Conservation (phyloP, 192 early-diverging fungal species). For the Dimargaris xerosporica region DNA sequence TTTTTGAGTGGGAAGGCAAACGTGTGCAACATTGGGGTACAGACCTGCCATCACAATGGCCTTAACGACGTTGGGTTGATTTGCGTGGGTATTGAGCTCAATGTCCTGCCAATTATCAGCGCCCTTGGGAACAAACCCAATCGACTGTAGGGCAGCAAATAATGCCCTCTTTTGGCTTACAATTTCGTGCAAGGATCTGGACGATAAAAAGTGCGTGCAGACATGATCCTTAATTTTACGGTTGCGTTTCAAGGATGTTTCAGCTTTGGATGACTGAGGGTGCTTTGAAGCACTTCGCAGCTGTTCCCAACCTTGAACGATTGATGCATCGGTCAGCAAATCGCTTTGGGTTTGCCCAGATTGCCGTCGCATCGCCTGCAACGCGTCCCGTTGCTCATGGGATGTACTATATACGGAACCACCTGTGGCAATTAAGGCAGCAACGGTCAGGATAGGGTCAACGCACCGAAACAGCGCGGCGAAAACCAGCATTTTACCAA, state of each 20-base stretch:
- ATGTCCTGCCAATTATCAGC: slow-evolving; percentile 10
- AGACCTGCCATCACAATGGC: slow-evolving; percentile 68
- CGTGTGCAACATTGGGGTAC: slow-evolving; percentile 63
- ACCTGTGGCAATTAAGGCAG: slow-evolving; percentile 43
- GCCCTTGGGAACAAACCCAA: slow-evolving; percentile 36
- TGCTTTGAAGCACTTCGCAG: background rate
- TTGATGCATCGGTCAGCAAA: background rate
- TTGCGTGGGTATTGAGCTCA: slow-evolving; percentile 39
- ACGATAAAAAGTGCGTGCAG: slow-evolving; percentile 45
- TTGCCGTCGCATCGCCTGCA: background rate
- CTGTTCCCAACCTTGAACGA: background rate
- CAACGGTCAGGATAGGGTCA: slow-evolving; percentile 55
- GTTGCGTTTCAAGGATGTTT: no score
- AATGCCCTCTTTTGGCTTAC: slow-evolving; percentile 38
- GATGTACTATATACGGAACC: slow-evolving; percentile 23
- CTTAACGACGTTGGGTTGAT: slow-evolving; percentile 44
- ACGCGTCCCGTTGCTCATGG: slow-evolving; percentile 4
- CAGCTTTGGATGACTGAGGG: background rate
- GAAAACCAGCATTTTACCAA: slow-evolving; percentile 66
- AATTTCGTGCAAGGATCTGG: slow-evolving; percentile 44
- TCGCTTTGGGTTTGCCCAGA: slow-evolving; percentile 3
- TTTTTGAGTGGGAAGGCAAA: slow-evolving; percentile 52
- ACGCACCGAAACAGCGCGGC: slow-evolving; percentile 56
- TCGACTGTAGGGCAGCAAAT: slow-evolving; percentile 34
- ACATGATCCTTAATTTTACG: slow-evolving; percentile 11